Conservation (phyloP, 2,329 filamentous ascomycete species). For the Phoma sp. region DNA sequence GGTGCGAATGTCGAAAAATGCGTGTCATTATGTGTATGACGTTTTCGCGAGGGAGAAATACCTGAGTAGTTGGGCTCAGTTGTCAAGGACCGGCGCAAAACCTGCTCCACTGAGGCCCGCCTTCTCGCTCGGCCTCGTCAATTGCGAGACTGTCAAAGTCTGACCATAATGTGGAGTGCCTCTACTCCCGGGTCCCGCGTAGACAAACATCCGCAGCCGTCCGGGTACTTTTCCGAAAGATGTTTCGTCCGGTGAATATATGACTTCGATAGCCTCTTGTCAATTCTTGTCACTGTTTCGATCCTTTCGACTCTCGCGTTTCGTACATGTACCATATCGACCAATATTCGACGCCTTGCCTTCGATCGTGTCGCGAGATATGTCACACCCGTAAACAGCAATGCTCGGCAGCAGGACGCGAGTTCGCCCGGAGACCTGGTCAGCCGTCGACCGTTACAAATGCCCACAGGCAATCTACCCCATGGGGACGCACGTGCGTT, state of each 20-base stretch:
- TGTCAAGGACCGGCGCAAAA: too few species aligned
- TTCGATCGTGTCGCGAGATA: neutral
- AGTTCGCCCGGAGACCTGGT: conserved; percentile 17
- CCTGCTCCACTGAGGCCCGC: too few species aligned
- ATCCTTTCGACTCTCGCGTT: neutral
- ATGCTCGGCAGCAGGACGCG: conserved; percentile 7
- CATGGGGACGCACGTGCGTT: conserved; percentile 23
- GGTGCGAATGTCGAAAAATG: too few species aligned
- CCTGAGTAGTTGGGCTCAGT: too few species aligned
- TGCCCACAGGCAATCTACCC: conserved; percentile 17
- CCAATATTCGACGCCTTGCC: neutral
- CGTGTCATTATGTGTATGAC: too few species aligned
- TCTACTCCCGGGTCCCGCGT: conserved; percentile 1
- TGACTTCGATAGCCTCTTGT: neutral
- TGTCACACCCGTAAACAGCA: neutral
- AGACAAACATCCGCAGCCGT: conserved; percentile 2
- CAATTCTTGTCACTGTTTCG: neutral
- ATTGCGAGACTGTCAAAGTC: too few species aligned
- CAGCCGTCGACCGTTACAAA: conserved; percentile 12
- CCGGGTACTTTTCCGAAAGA: conserved; percentile 18
- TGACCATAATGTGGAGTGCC: too few species aligned
- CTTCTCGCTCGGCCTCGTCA: too few species aligned
- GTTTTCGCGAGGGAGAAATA: too few species aligned
- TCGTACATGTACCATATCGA: neutral
- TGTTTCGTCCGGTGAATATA: neutral